Evolutionary conservation across 2,329 filamentous ascomycete species (phyloP).

Genomic region (Epichloe hybrida): DNA sequence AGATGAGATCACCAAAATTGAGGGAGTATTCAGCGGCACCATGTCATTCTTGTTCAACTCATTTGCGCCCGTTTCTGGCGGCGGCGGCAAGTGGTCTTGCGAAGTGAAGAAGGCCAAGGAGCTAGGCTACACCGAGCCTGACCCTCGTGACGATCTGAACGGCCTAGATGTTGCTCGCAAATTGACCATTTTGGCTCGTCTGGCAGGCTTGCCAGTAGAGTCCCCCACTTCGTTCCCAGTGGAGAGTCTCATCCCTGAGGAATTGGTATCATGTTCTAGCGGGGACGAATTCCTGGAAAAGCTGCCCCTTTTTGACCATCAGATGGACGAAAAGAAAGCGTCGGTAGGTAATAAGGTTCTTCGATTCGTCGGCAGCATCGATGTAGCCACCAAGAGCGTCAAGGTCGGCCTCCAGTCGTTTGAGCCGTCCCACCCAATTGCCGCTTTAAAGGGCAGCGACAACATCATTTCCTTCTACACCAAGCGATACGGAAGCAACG

Average conservation of each 20-base stretch:
- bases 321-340: conserved; percentile 82
- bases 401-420: conserved; percentile 89
- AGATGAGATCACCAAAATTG: conserved; percentile 80
- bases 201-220: conserved; percentile 70
- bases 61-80: conserved; percentile 68
- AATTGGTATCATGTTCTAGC: conserved; percentile 61
- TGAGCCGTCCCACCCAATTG: conserved; percentile 80
- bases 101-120: conserved; percentile 89
- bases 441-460: conserved; percentile 88
- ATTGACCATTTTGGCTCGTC: conserved; percentile 80
- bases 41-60: conserved; percentile 98
- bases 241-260: conserved; percentile 80
- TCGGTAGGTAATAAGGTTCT: conserved; percentile 84
- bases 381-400: conserved; percentile 65
- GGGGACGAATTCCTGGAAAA: conserved; percentile 77
- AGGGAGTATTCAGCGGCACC: conserved; percentile 94
- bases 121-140: conserved; percentile 82
- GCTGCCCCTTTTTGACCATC: conserved; percentile 62
- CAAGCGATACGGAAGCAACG: conserved; percentile 80
- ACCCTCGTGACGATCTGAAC: conserved; percentile 76
- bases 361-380: conserved; percentile 85
- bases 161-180: conserved; percentile 89
- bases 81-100: conserved; percentile 72
- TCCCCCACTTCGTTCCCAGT: conserved; percentile 85
- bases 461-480: conserved; percentile 99